Percentiles rank a stretch among this genome's conserved stretches.
phyloP scores from a whole-genome alignment of 139 green algal genomes.

The Yamagishiella unicocca region DNA sequence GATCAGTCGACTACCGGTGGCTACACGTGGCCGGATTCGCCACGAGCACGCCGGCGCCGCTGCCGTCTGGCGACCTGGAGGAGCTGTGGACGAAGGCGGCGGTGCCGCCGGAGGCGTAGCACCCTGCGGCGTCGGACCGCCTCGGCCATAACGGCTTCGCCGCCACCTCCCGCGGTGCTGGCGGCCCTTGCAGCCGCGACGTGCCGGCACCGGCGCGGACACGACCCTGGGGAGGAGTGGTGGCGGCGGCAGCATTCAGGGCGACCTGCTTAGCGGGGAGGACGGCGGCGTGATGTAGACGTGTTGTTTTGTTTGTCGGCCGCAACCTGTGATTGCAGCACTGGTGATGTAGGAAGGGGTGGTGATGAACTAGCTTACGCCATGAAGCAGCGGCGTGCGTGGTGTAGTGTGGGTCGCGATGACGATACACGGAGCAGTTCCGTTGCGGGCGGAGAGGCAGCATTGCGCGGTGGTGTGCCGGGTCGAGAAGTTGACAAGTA shows the following conservation, averaged over 20 bases:
- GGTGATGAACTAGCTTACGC: too few relatives aligned
- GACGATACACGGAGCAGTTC: too few relatives aligned
- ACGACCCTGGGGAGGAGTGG: background rate
- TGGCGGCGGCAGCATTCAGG: background rate
- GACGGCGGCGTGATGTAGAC: background rate
- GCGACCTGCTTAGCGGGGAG: background rate
- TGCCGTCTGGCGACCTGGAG: background rate
- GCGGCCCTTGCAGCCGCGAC: background rate
- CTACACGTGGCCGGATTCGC: background rate
- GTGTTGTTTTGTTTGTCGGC: too few relatives aligned
- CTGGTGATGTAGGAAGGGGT: too few relatives aligned
- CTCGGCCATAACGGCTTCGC: background rate
- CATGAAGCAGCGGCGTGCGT: too few relatives aligned
- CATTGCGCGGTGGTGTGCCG: too few relatives aligned
- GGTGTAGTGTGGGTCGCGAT: too few relatives aligned
- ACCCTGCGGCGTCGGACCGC: background rate
- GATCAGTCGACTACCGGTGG: too few relatives aligned
- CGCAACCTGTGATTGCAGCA: too few relatives aligned
- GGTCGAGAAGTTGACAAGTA: too few relatives aligned
- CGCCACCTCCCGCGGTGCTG: background rate
- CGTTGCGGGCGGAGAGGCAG: too few relatives aligned
- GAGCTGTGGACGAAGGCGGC: conserved; percentile 10
- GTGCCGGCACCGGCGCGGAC: background rate
- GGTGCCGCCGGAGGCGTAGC: background rate
- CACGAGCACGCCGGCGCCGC: background rate